Base-by-base conservation (phyloP, 345 rosid species). In the Geranium brycei region DNA sequence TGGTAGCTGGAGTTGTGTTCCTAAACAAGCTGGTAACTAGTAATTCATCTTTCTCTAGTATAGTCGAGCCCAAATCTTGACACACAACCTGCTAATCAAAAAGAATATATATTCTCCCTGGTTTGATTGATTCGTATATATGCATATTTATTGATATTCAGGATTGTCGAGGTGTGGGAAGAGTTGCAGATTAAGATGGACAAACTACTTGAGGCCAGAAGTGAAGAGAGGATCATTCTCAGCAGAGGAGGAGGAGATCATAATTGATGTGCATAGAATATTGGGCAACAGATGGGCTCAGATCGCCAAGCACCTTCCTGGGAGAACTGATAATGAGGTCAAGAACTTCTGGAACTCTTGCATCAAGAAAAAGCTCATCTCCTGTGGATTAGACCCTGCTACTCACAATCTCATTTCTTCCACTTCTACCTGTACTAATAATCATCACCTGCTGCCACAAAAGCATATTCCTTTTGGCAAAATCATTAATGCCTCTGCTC, bases 1-100 rank as follows among this genome's bases (percentile, higher is more conserved):
- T 77, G 84, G 87, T 8, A 80, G 86, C 66, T 87, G 93, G 93
- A 87, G 93, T 61, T 81, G 86, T n/a, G 86, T 87, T 74, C 89
- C 93, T 11, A 84, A 78, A 75, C 85, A 77, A 66, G 87, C 93
- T 16, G 89, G 87, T 86, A 70, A 13, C 28, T 23, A 23, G 47
- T 55, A 55, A 28, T 17, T 57, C 28, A 23, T 23, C 28, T n/a
- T n/a, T 23, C 28, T 23, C 28, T 23, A 23, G 28, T 23, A 23
- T 23, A 23, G 28, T 23, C 2, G 28, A 23, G 28, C 28, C 2
- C 28, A 23, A 23, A 23, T 23, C 28, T 23, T 23, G 28, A 23
- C 28, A 23, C 28, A 23, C 2, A 23, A 23, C 28, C 28, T 23
- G 28, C 2, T 23, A 2, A 23, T 23, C 2, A 23, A 23, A 23